Evolutionary conservation across 768 basidiomycete species (phyloP).

Genomic region (Auricularia sp.): DNA sequence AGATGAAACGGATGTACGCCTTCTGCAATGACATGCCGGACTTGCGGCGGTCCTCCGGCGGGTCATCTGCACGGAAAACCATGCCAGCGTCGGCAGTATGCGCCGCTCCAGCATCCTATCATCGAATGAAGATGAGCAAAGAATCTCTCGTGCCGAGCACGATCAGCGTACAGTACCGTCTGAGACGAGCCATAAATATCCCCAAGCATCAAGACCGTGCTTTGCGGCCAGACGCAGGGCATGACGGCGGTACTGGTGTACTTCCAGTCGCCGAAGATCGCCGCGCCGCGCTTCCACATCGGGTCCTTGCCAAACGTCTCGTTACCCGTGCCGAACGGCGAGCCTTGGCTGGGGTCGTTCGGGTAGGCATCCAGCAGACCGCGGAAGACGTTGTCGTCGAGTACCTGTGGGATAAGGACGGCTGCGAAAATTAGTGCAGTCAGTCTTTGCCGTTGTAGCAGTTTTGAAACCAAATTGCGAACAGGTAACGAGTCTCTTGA

Average conservation of each 20-base stretch:
- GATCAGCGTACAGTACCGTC: background rate
- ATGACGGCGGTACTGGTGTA: background rate
- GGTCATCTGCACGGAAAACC: background rate
- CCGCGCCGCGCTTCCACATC: constrained; percentile 30
- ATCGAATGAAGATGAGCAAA: no score
- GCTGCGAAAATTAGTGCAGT: constrained; percentile 13
- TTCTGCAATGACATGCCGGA: background rate
- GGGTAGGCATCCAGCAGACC: constrained; percentile 32
- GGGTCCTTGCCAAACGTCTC: constrained; percentile 33
- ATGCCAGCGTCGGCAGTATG: background rate
- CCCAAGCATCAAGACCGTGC: background rate
- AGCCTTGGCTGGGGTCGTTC: constrained; percentile 23
- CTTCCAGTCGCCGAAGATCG: constrained; percentile 23
- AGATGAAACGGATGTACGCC: background rate
- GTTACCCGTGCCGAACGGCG: constrained; percentile 38
- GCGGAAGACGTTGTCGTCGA: constrained; percentile 24
- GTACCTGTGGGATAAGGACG: constrained; percentile 17
- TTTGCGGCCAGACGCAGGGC: background rate
- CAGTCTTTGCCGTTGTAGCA: no score
- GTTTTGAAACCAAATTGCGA: no score
- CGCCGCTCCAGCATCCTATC: background rate
- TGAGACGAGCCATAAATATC: background rate
- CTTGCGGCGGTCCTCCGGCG: background rate
- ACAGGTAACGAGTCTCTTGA: background rate
- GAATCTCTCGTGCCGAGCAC: no score